Conservation (phyloP, 495 filamentous ascomycete genomes). For the Talaromyces liani region DNA sequence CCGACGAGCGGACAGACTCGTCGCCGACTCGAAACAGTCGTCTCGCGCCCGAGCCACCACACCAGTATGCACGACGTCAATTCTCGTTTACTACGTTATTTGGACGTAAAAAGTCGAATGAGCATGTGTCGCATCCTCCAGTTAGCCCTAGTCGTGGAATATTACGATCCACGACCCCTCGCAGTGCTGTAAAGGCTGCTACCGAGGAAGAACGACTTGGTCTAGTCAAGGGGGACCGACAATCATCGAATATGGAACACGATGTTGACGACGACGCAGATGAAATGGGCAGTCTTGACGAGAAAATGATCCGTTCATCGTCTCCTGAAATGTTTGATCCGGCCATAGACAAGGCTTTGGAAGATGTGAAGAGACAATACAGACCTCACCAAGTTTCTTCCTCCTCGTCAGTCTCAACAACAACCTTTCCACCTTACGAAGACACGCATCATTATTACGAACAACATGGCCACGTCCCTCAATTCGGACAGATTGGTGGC, state of each 20-base stretch:
- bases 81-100: conserved; percentile 90
- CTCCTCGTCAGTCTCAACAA: conserved; percentile 25
- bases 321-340: conserved; percentile 18
- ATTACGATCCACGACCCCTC: conserved; percentile 36
- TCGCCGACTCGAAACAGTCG: conserved; percentile 14
- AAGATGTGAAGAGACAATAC: conserved; percentile 13
- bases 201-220: conserved; percentile 90
- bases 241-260: conserved; percentile 18
- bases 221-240: conserved; percentile 69
- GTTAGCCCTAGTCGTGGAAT: conserved; percentile 24
- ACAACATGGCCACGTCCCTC: background rate
- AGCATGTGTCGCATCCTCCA: conserved; percentile 26
- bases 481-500: background rate
- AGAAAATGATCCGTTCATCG: conserved; percentile 22
- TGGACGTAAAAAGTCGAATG: conserved; percentile 33
- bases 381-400: conserved; percentile 19
- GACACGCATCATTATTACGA: conserved; percentile 17
- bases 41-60: conserved; percentile 5
- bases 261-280: conserved; percentile 16
- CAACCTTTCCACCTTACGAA: conserved; percentile 28
- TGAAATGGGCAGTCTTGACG: conserved; percentile 22
- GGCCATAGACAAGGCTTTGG: background rate
- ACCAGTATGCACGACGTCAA: conserved; percentile 57
- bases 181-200: conserved; percentile 32
- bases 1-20: conserved; percentile 16